phyloP scores from a whole-genome alignment of 768 basidiomycete species.

The Naganishia friedmannii region DNA sequence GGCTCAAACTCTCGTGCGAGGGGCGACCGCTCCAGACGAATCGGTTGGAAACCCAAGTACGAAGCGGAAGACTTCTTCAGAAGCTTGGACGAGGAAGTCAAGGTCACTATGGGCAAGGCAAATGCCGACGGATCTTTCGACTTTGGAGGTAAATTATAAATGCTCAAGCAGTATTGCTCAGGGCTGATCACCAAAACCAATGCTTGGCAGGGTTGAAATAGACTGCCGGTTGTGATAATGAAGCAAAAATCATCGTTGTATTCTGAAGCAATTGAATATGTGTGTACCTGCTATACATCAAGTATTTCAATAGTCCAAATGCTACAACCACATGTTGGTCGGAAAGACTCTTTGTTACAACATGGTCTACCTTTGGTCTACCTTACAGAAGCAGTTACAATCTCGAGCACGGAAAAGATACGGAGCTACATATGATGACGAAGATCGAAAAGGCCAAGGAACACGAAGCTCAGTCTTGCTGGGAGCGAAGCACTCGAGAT shows the following conservation, averaged over 20 bases:
- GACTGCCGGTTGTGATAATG: not conserved
- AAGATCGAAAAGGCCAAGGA: too few species aligned
- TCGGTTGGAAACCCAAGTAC: conserved; percentile 49
- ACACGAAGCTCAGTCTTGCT: too few species aligned
- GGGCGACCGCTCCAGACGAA: conserved; percentile 43
- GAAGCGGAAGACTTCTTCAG: conserved; percentile 34
- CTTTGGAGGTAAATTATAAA: conserved; percentile 26
- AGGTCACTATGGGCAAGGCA: conserved; percentile 23
- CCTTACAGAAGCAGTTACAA: too few species aligned
- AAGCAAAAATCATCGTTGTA: not conserved
- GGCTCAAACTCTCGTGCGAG: conserved; percentile 44
- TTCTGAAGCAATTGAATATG: not conserved
- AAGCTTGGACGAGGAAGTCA: conserved; percentile 29
- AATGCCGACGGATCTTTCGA: conserved; percentile 12
- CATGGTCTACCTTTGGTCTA: too few species aligned
- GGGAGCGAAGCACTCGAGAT: too few species aligned
- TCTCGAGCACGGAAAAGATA: too few species aligned
- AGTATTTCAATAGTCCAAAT: not conserved
- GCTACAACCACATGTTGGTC: too few species aligned
- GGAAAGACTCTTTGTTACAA: too few species aligned
- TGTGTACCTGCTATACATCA: not conserved
- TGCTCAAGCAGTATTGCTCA: not conserved
- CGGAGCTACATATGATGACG: too few species aligned
- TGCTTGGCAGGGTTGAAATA: not conserved
- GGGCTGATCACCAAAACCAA: not conserved